Conservation (phyloP, 179 eudicot genomes). For the Amaranthus tricolor region DNA sequence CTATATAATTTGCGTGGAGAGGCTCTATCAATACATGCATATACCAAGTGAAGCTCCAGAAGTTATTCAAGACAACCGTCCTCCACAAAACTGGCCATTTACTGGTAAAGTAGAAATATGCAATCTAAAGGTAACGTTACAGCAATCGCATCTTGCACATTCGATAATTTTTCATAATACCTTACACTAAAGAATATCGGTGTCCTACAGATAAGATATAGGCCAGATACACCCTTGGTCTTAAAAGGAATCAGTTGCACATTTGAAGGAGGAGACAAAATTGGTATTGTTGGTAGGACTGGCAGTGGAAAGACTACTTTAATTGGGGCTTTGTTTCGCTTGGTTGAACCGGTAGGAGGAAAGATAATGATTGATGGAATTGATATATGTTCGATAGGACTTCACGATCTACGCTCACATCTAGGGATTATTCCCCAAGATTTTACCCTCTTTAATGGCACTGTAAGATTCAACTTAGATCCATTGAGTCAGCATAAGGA, state of each 20-base stretch:
- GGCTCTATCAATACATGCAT: conserved; percentile 70
- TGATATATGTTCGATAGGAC: conserved; percentile 52
- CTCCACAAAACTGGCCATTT: conserved; percentile 59
- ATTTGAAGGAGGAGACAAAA: conserved; percentile 43
- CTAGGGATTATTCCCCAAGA: conserved; percentile 63
- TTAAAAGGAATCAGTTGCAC: conserved; percentile 56
- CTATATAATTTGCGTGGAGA: conserved; percentile 64
- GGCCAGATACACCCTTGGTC: conserved; percentile 54
- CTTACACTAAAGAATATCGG: neutral
- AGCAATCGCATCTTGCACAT: neutral
- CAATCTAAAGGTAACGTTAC: conserved; percentile 50
- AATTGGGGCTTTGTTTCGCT: conserved; percentile 46
- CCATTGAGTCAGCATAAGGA: conserved; percentile 53
- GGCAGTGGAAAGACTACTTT: conserved; percentile 21
- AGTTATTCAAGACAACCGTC: conserved; percentile 53
- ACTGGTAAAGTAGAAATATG: conserved; percentile 68
- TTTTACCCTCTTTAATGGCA: conserved; percentile 54
- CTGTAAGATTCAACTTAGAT: conserved; percentile 50
- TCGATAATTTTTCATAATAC: neutral
- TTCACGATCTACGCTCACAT: conserved; percentile 49
- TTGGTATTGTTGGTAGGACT: conserved; percentile 14
- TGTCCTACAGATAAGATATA: conserved; percentile 29
- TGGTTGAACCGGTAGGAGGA: conserved; percentile 51
- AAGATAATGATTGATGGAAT: conserved; percentile 41
- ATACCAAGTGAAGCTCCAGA: conserved; percentile 76